Evolutionary conservation across 495 filamentous ascomycete genomes (phyloP), one percentile per base, ranked within the genome.

Genomic region (Penicillium cinerascens): DNA sequence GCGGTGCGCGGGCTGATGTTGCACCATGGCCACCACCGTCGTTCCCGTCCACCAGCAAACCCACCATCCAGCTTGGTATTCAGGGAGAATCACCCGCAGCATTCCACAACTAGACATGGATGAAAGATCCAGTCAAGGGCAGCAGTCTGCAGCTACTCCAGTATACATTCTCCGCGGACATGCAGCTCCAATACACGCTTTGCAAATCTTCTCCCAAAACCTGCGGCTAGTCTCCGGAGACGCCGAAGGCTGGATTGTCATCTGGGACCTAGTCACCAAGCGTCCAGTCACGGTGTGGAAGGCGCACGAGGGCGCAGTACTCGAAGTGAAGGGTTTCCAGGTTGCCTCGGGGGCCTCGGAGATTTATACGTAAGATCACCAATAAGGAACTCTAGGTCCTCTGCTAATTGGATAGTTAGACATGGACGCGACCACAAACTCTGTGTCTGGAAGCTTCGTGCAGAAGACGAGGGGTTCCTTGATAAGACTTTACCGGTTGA

Each of bases 341-440:
- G 17, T 55, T 27, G 51, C 69, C 1, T 38, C 51, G 7, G 81
- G 86, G 22, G 63, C 87, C 33, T 84, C 92, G 5, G 68, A 67
- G 44, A 63, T 77, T 18, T 77, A 69, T 63, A 95, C 90, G 91
- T 95, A 78, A 58, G 87, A 48, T 49, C 16, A 22, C 10, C 17
- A 16, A 38, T n/a, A 9, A 33, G 26, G 20, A 18, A 10, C 10
- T 18, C 4, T n/a, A 18, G 16, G 2, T 6, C 22, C 15, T 16
- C 25, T 27, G 39, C 44, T 63, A 37, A 63, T 27, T 27, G 35
- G 11, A 22, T 1, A 16, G 21, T 50, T 56, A 96, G 90, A 18
- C 91, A 98, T 72, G 93, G 93, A 25, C 78, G 92, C 65, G 93
- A 98, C 65, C 87, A 91, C 64, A 88, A 87, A 58, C 77, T 98